These are phyloP conservation scores for Lactarius deliciosus DNA, from an alignment of 768 basidiomycete genomes.

Conservation along the genomic window DNA sequence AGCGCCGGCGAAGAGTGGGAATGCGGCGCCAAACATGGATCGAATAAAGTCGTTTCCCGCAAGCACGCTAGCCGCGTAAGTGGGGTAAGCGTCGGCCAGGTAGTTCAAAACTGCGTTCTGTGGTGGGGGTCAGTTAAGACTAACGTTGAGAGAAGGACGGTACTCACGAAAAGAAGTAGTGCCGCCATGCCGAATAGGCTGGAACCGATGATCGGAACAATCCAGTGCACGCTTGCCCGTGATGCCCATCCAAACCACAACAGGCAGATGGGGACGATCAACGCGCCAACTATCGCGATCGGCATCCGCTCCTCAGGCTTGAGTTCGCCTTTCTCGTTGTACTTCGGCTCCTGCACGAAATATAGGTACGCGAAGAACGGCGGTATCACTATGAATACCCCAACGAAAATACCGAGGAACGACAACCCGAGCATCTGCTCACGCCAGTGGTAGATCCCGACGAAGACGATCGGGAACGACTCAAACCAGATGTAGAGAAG, in stretches of 20 bases:
- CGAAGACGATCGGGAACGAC: slow-evolving; percentile 1
- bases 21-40: slow-evolving; percentile 30
- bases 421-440: no score
- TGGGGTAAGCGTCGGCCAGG: slow-evolving; percentile 36
- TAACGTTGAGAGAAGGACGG: slow-evolving; percentile 27
- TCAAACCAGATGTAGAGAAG: slow-evolving; percentile 39
- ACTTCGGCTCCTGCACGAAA: slow-evolving; percentile 27
- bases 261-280: slow-evolving; percentile 31
- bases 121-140: background rate
- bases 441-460: no score
- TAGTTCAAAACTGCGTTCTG: slow-evolving; percentile 35
- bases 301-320: no score
- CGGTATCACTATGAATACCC: background rate
- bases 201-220: slow-evolving; percentile 38
- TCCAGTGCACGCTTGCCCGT: slow-evolving; percentile 37
- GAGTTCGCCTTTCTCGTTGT: no score
- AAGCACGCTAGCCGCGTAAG: slow-evolving; percentile 37
- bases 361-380: slow-evolving; percentile 28
- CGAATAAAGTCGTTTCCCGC: slow-evolving; percentile 40
- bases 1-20: slow-evolving; percentile 30
- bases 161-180: slow-evolving; percentile 35
- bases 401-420: no score
- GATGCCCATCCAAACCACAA: slow-evolving; percentile 40
- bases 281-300: no score
- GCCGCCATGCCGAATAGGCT: slow-evolving; percentile 37